These are phyloP conservation scores for Toxicodendron radicans DNA, from an alignment of 345 rosid genomes.

Conservation along the genomic window DNA sequence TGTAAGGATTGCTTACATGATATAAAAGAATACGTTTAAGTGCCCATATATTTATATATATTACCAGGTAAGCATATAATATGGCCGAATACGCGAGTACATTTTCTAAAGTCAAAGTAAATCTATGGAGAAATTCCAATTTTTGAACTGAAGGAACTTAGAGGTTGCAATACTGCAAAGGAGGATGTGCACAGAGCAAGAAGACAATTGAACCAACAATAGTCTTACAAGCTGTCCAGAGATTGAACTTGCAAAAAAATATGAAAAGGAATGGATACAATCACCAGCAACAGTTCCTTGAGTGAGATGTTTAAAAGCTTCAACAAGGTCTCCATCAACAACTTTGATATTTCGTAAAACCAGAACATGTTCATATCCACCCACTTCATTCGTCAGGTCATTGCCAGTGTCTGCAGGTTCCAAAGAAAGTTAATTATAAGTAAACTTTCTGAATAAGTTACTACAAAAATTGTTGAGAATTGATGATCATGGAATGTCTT, in stretches of 20 bases:
- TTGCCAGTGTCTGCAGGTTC: conserved; percentile 59
- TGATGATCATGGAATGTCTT: background rate
- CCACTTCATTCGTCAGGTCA: conserved; percentile 73
- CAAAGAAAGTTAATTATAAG: conserved; percentile 9
- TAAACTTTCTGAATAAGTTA: conserved; percentile 7
- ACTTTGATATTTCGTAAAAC: conserved; percentile 63
- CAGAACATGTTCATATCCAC: conserved; percentile 73
- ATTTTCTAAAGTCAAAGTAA: conserved; percentile 12
- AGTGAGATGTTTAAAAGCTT: conserved; percentile 56
- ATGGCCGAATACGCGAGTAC: background rate
- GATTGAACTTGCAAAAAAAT: conserved; percentile 13
- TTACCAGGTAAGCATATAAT: background rate
- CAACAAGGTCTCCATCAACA: conserved; percentile 62
- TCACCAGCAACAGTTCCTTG: conserved; percentile 75
- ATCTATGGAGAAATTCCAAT: background rate
- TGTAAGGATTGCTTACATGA: background rate
- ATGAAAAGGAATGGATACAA: conserved; percentile 57
- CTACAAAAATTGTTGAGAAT: background rate
- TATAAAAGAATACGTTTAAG: background rate
- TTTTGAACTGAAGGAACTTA: background rate
- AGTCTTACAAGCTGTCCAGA: background rate
- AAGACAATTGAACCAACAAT: background rate
- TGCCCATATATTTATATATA: background rate
- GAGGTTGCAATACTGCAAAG: background rate
- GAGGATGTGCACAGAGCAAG: background rate